Conservation (phyloP, 768 basidiomycete genomes). For the Phanerochaete carnosa region DNA sequence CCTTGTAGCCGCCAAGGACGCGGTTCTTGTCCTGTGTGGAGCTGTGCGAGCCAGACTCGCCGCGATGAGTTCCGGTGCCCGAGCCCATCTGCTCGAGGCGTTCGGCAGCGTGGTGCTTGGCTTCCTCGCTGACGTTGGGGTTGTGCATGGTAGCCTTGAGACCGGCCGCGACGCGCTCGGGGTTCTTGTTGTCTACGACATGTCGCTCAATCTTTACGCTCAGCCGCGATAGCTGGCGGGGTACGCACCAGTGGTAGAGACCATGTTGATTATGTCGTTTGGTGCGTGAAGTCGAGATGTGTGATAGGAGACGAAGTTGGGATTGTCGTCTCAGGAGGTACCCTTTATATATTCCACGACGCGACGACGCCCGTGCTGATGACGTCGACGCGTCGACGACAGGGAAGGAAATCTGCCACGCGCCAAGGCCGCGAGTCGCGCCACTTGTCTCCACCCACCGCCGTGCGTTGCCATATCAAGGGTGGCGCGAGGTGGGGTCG, state of each 20-base stretch:
- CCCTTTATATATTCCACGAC: too few relatives aligned
- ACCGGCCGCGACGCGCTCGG: slow-evolving; percentile 49
- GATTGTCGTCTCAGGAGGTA: not conserved
- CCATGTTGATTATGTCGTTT: not conserved
- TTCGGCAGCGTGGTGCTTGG: slow-evolving; percentile 45
- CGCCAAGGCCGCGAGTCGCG: not conserved
- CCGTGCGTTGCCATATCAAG: not conserved
- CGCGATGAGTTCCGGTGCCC: not conserved
- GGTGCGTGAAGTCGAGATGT: not conserved
- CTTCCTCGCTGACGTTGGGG: slow-evolving; percentile 53
- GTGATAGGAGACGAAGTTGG: not conserved
- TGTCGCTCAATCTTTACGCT: not conserved
- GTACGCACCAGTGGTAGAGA: not conserved
- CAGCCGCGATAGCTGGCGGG: not conserved
- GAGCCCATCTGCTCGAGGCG: slow-evolving; percentile 40
- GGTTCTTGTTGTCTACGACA: slow-evolving; percentile 30
- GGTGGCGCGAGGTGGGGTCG: not conserved
- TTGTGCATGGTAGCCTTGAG: slow-evolving; percentile 58
- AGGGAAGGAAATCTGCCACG: not conserved
- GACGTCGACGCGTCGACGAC: not conserved
- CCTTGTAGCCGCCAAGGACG: slow-evolving; percentile 46
- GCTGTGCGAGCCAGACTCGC: not conserved
- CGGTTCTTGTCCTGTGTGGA: slow-evolving; percentile 19
- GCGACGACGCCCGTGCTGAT: not conserved
- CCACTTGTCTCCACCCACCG: not conserved